A percentile compares a stretch with the other conserved stretches of the same genome.
phyloP scores from a whole-genome alignment of 371 early-diverging fungal species.

The Chytridiales sp. region DNA sequence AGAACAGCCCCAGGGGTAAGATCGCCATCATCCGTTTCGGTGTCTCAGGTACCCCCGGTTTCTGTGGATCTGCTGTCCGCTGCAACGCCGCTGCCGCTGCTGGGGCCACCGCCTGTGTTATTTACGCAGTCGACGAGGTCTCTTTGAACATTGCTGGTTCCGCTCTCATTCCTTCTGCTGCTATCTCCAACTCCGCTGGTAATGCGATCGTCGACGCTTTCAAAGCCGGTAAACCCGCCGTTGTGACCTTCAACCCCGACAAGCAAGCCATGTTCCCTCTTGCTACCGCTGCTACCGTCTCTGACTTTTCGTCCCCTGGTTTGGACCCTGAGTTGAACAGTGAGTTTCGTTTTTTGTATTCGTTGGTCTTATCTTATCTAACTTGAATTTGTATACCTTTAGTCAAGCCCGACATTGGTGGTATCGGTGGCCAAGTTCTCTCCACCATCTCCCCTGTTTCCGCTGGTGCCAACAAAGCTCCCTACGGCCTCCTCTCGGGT shows the following conservation, averaged over 20 bases:
- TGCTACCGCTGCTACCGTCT: constrained; percentile 42
- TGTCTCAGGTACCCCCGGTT: constrained; percentile 1
- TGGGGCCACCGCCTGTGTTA: constrained; percentile 35
- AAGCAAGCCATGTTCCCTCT: not conserved
- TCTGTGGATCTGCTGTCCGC: constrained; percentile 4
- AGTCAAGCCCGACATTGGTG: constrained; percentile 38
- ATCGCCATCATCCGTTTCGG: constrained; percentile 19
- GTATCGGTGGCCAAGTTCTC: constrained; percentile 33
- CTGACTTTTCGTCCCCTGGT: constrained; percentile 43
- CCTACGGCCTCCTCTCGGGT: not conserved
- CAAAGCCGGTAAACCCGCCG: constrained; percentile 35
- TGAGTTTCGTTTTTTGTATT: too few relatives aligned
- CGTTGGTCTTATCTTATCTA: too few relatives aligned
- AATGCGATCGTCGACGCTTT: constrained; percentile 32
- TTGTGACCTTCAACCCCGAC: not conserved
- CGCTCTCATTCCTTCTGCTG: constrained; percentile 13
- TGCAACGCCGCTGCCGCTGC: constrained; percentile 23
- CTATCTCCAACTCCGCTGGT: constrained; percentile 14
- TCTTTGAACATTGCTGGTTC: not conserved
- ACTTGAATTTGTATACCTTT: too few relatives aligned
- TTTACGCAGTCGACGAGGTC: constrained; percentile 25
- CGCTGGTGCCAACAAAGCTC: not conserved
- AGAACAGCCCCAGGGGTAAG: constrained; percentile 13
- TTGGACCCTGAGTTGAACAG: constrained; percentile 17
- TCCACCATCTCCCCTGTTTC: constrained; percentile 20